Conservation (phyloP, 129 eudicot genomes). For the Tanacetum coccineum region DNA sequence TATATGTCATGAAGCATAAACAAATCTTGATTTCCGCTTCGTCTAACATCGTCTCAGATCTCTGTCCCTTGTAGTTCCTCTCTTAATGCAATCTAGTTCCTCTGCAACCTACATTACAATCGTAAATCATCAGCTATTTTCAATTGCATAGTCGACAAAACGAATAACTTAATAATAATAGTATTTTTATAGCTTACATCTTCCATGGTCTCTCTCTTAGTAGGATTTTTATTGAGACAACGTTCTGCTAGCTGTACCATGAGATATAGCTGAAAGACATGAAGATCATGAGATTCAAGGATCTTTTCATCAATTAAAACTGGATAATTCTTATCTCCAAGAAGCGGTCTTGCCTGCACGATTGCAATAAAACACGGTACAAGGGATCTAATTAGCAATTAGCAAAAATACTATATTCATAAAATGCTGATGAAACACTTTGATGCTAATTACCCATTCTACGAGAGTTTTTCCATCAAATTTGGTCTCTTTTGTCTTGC, state of each 20-base stretch:
- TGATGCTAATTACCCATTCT: conserved; percentile 75
- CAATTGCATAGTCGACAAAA: background rate
- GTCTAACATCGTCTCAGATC: conserved; percentile 16
- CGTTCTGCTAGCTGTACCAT: conserved; percentile 53
- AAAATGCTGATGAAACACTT: background rate
- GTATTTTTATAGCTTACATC: conserved; percentile 33
- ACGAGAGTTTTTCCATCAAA: conserved; percentile 56
- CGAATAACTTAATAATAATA: no score
- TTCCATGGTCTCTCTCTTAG: conserved; percentile 42
- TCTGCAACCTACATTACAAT: conserved; percentile 32
- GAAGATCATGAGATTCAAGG: conserved; percentile 51
- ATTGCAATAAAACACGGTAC: background rate
- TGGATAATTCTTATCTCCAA: conserved; percentile 52
- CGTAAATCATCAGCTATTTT: background rate
- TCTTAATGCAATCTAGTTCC: conserved; percentile 29
- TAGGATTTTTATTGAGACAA: conserved; percentile 57
- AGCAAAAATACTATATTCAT: no score
- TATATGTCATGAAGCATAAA: conserved; percentile 12
- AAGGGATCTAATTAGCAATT: background rate
- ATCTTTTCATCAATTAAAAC: conserved; percentile 52
- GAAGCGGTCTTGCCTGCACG: conserved; percentile 68
- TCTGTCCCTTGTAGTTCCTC: conserved; percentile 25
- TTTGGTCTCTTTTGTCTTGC: conserved; percentile 41
- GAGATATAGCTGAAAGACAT: conserved; percentile 54
- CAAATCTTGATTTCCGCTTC: background rate